phyloP scores from a whole-genome alignment of 2,329 filamentous ascomycete genomes.

The Periglandula ipomoeae region DNA sequence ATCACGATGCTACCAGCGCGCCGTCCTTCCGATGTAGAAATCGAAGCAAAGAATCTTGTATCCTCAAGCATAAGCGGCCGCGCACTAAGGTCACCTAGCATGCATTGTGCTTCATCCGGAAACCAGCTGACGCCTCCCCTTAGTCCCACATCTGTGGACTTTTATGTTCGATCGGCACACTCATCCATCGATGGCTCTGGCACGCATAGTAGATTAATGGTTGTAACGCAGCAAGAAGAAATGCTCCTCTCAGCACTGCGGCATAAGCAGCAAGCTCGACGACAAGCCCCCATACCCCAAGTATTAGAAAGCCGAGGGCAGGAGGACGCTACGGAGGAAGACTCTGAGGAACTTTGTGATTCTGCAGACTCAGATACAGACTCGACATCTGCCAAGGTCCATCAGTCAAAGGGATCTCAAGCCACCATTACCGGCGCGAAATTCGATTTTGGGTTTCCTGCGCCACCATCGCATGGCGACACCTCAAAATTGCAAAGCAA shows the following conservation, averaged over 20 bases:
- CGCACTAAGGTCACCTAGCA: slow-evolving; percentile 1
- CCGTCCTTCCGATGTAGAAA: slow-evolving; percentile 14
- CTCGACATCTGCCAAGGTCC: slow-evolving; percentile 8
- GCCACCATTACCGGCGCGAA: slow-evolving; percentile 20
- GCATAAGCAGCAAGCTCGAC: slow-evolving; percentile 47
- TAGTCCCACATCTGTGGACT: slow-evolving; percentile 43
- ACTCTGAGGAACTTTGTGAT: too few species aligned
- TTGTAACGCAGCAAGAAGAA: slow-evolving; percentile 49
- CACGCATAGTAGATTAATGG: slow-evolving; percentile 39
- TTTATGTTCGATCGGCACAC: slow-evolving; percentile 31
- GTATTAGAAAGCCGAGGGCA: slow-evolving; percentile 25
- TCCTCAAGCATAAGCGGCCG: not conserved
- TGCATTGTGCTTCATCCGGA: slow-evolving; percentile 14
- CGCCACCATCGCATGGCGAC: slow-evolving; percentile 17
- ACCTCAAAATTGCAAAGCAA: not conserved
- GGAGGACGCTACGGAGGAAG: not conserved
- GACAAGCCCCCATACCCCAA: slow-evolving; percentile 35
- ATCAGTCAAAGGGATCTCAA: slow-evolving; percentile 20
- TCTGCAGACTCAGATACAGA: not conserved
- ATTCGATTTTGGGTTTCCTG: slow-evolving; percentile 26
- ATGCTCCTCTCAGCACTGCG: slow-evolving; percentile 48
- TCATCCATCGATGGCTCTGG: slow-evolving; percentile 27
- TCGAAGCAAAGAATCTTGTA: slow-evolving; percentile 2
- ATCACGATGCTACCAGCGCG: slow-evolving; percentile 27
- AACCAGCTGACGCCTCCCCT: slow-evolving; percentile 40